Evolutionary conservation across 106 monocot species (phyloP).

Genomic region (Narthecium ossifragum): DNA sequence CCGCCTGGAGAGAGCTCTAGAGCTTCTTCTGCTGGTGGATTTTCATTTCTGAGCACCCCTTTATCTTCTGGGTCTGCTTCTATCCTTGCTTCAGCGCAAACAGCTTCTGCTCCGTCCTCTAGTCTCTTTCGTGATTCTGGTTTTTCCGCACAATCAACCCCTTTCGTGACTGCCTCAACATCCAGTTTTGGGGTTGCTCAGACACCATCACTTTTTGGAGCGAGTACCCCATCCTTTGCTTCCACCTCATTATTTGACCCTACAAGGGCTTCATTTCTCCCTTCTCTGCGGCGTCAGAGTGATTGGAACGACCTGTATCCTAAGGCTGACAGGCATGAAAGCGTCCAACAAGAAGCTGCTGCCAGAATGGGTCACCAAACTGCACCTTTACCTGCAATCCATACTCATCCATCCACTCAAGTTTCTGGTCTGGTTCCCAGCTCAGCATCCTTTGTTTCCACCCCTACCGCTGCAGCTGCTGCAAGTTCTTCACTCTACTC

Average conservation of each 20-base stretch:
- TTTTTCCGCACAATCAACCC: conserved; percentile 38
- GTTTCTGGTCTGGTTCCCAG: conserved; percentile 29
- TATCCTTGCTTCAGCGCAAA: conserved; percentile 29
- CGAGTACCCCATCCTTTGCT: conserved; percentile 30
- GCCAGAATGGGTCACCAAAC: conserved; percentile 90
- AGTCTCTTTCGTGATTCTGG: conserved; percentile 47
- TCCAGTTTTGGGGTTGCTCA: conserved; percentile 57
- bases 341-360: conserved; percentile 81
- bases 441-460: conserved; percentile 34
- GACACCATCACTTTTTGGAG: conserved; percentile 54
- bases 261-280: conserved; percentile 41
- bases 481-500: conserved; percentile 49
- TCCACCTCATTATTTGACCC: conserved; percentile 36
- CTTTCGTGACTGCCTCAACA: conserved; percentile 53
- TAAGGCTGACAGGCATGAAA: conserved; percentile 78
- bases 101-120: conserved; percentile 30
- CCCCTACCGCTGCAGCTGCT: conserved; percentile 35
- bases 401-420: conserved; percentile 42
- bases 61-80: conserved; percentile 24
- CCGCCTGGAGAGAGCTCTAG: conserved; percentile 23
- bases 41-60: conserved; percentile 35
- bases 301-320: conserved; percentile 82
- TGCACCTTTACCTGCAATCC: conserved; percentile 66
- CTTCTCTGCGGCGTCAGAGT: conserved; percentile 46
- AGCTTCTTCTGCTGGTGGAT: conserved; percentile 20